These are phyloP conservation scores for Fraxinus velutina DNA, from an alignment of 305 asterid species.

Conservation along the genomic window DNA sequence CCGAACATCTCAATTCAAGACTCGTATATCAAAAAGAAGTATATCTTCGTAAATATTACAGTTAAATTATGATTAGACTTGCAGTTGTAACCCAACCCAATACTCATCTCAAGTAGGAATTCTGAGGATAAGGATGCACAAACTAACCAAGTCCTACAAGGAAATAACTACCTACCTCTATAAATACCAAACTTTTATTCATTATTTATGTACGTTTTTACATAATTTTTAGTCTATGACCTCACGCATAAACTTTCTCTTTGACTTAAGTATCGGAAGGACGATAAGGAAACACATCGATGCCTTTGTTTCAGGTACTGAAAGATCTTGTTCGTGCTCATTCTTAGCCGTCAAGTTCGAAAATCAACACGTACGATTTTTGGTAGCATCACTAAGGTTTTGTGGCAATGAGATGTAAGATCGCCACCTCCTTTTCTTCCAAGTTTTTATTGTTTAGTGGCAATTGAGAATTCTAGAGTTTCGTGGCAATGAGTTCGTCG, in stretches of 20 bases:
- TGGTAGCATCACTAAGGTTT: too few species aligned
- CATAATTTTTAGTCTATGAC: neutral
- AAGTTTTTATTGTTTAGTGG: neutral
- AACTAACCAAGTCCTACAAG: too few species aligned
- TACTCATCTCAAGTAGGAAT: too few species aligned
- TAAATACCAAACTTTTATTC: neutral
- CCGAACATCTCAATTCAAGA: too few species aligned
- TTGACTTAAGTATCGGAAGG: neutral
- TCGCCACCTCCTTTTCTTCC: neutral
- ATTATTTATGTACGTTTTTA: neutral
- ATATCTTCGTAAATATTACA: too few species aligned
- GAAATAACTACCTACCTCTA: too few species aligned
- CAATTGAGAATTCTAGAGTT: conserved; percentile 9
- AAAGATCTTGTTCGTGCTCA: neutral
- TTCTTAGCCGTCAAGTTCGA: too few species aligned
- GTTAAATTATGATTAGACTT: too few species aligned
- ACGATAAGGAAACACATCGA: neutral
- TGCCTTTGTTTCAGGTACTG: neutral
- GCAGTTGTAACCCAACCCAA: too few species aligned
- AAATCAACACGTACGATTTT: too few species aligned
- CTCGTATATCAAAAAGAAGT: too few species aligned
- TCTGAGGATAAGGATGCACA: too few species aligned
- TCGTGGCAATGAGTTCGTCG: neutral
- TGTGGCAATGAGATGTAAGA: neutral
- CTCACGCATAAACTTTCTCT: neutral